Evolutionary conservation across 306 rosid species (phyloP).

Genomic region (Nissolia schottii): DNA sequence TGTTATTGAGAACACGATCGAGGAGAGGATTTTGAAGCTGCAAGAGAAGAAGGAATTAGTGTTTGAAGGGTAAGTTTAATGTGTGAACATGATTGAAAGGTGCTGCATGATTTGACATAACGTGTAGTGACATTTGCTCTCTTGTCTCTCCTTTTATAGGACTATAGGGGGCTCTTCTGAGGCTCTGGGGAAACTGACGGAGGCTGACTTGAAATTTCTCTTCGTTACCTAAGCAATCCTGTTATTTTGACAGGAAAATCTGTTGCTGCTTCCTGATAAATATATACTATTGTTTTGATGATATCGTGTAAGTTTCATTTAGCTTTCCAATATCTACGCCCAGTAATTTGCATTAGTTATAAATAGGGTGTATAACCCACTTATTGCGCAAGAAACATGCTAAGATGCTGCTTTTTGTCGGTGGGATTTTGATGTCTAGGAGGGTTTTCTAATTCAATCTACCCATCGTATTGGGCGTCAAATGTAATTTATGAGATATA

Average conservation of each 20-base stretch:
- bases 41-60: constrained; percentile 88
- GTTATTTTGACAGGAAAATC: background rate
- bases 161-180: constrained; percentile 73
- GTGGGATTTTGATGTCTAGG: background rate
- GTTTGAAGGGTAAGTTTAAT: constrained; percentile 76
- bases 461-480: background rate
- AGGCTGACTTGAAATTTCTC: constrained; percentile 64
- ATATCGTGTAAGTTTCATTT: background rate
- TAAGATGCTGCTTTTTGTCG: background rate
- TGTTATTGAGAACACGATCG: constrained; percentile 78
- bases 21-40: constrained; percentile 90
- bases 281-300: background rate
- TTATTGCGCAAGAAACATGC: background rate
- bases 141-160: constrained; percentile 32
- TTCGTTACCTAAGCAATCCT: constrained; percentile 36
- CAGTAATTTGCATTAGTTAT: background rate
- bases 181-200: constrained; percentile 74
- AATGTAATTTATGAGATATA: background rate
- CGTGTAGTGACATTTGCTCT: background rate
- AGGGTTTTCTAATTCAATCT: background rate
- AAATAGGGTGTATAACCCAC: background rate
- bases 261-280: background rate
- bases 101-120: constrained; percentile 1
- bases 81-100: background rate
- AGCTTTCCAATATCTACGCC: background rate